A percentile compares a stretch with the other conserved stretches of the same genome.
These are phyloP conservation scores for Eutypa lata DNA, from an alignment of 2,329 filamentous ascomycete species.

Conservation along the genomic window DNA sequence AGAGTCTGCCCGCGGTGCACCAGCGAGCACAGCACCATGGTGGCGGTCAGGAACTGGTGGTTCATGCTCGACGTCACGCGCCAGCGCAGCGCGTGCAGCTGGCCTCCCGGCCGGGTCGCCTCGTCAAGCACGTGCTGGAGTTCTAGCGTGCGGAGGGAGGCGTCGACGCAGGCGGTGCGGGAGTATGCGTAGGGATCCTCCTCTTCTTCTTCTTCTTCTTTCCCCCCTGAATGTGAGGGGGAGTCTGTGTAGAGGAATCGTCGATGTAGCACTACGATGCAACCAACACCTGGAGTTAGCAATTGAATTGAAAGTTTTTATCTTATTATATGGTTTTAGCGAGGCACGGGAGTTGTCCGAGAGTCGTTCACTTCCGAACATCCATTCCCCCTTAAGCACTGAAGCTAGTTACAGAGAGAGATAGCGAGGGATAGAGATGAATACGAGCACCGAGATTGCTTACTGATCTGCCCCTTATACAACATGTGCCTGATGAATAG, in stretches of 20 bases:
- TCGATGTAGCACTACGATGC: conserved; percentile 53
- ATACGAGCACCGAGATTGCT: too few species aligned
- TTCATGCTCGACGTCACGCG: conserved; percentile 41
- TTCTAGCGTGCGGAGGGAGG: conserved; percentile 44
- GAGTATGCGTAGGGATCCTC: conserved; percentile 38
- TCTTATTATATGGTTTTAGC: too few species aligned
- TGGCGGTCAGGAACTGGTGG: conserved; percentile 45
- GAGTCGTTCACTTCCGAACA: too few species aligned
- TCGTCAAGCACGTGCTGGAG: conserved; percentile 47
- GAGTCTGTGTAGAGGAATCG: conserved; percentile 41
- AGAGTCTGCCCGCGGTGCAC: not conserved
- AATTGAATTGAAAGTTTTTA: too few species aligned
- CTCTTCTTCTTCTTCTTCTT: conserved; percentile 11
- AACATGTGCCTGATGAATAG: conserved; percentile 50
- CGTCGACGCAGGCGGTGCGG: conserved; percentile 41
- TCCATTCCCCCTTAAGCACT: too few species aligned
- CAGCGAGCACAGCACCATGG: conserved; percentile 40
- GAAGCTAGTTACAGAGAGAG: too few species aligned
- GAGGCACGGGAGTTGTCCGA: too few species aligned
- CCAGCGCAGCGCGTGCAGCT: conserved; percentile 41
- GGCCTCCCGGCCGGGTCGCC: conserved; percentile 41
- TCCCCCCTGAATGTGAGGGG: not conserved
- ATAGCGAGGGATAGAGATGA: too few species aligned
- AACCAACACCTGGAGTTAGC: too few species aligned
- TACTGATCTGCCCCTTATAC: conserved; percentile 47